phyloP scores from a whole-genome alignment of 129 eudicot genomes.

The Chrysanthemum seticuspe region DNA sequence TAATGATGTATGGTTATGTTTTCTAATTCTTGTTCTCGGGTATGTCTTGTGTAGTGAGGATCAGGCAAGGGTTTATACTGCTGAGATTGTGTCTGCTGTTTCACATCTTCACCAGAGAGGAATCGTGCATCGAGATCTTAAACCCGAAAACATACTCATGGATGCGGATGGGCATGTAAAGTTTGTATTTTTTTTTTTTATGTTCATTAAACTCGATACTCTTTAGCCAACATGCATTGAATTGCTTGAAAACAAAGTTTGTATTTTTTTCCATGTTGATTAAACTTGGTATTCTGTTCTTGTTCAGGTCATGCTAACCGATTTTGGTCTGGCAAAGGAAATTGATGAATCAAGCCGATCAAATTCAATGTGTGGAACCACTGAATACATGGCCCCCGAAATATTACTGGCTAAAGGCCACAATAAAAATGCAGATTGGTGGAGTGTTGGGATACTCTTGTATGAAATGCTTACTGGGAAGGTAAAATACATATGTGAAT shows the following conservation, averaged over 20 bases:
- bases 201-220: conserved; percentile 13
- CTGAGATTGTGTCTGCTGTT: conserved; percentile 97
- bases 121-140: conserved; percentile 95
- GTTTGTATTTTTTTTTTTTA: background rate
- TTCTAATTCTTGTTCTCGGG: conserved; percentile 34
- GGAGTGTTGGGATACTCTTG: conserved; percentile 91
- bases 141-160: conserved; percentile 87
- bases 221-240: background rate
- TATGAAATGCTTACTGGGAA: conserved; percentile 90
- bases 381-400: conserved; percentile 98
- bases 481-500: conserved; percentile 39
- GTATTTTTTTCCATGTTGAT: background rate
- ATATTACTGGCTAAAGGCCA: conserved; percentile 85
- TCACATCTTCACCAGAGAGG: conserved; percentile 92
- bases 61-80: conserved; percentile 90
- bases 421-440: conserved; percentile 95
- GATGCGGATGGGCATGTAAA: conserved; percentile 41
- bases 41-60: conserved; percentile 79
- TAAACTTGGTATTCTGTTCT: background rate
- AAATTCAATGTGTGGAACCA: conserved; percentile 94
- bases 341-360: conserved; percentile 89
- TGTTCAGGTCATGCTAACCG: conserved; percentile 82
- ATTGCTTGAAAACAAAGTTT: conserved; percentile 1
- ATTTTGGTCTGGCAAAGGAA: conserved; percentile 96
- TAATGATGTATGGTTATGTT: conserved; percentile 19